Conservation (phyloP, 2,329 filamentous ascomycete genomes). For the Penicillium corylophilum region DNA sequence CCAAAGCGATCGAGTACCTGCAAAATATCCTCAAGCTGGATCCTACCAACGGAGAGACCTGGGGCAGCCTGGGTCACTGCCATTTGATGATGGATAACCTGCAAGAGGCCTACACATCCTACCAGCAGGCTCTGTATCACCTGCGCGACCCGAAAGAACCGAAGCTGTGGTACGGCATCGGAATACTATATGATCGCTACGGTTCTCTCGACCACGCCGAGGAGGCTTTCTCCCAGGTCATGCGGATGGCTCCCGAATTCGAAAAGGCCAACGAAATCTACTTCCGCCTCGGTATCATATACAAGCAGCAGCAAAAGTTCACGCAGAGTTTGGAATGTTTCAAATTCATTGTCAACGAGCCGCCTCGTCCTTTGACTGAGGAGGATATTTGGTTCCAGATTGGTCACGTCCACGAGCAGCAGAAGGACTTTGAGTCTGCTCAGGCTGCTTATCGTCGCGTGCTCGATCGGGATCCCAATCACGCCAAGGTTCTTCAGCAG, state of each 20-base stretch:
- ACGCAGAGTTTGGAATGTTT: conserved; percentile 95
- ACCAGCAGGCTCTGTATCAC: conserved; percentile 93
- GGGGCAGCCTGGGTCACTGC: conserved; percentile 96
- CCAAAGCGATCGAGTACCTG: conserved; percentile 89
- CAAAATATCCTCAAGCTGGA: conserved; percentile 90
- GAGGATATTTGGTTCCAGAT: conserved; percentile 99
- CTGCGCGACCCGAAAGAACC: conserved; percentile 95
- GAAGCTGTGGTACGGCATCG: conserved; percentile 98
- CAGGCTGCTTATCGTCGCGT: conserved; percentile 92
- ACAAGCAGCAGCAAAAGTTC: conserved; percentile 97
- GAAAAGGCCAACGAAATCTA: conserved; percentile 99
- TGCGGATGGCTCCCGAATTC: conserved; percentile 96
- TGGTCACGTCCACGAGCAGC: conserved; percentile 96
- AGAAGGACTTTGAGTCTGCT: conserved; percentile 95
- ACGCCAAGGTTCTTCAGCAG: conserved; percentile 97
- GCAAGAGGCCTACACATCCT: conserved; percentile 94
- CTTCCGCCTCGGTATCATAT: conserved; percentile 98
- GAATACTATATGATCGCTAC: conserved; percentile 94
- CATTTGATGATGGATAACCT: conserved; percentile 98
- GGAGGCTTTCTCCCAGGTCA: conserved; percentile 96
- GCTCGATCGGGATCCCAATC: conserved; percentile 88
- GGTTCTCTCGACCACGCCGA: conserved; percentile 96
- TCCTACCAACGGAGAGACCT: conserved; percentile 85
- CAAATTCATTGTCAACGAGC: conserved; percentile 93
- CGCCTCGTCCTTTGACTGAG: conserved; percentile 86